These are phyloP conservation scores for Trichophyton rubrum DNA, from an alignment of 2,329 filamentous ascomycete species.

Conservation along the genomic window DNA sequence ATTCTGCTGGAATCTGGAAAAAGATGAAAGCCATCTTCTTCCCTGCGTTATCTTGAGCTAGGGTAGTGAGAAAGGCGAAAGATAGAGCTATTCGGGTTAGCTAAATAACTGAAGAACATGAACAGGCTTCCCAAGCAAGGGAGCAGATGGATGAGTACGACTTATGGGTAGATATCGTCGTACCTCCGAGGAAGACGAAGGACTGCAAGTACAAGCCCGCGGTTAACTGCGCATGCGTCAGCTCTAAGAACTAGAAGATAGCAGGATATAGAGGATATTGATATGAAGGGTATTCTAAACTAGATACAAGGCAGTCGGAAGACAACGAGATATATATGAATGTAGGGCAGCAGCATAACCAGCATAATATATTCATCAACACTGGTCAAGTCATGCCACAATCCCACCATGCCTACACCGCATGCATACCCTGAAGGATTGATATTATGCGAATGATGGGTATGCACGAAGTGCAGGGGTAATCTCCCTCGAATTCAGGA, in stretches of 20 bases:
- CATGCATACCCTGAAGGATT: constrained; percentile 45
- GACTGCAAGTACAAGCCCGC: constrained; percentile 28
- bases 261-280: constrained; percentile 1
- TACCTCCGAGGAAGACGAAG: constrained; percentile 28
- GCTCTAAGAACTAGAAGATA: constrained; percentile 10
- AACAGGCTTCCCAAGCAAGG: background rate
- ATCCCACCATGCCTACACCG: constrained; percentile 66
- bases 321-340: constrained; percentile 16
- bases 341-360: constrained; percentile 58
- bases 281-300: constrained; percentile 1
- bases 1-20: constrained; percentile 68
- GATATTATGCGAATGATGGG: constrained; percentile 54
- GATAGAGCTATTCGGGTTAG: constrained; percentile 46
- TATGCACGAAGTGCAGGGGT: constrained; percentile 51
- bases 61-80: constrained; percentile 72
- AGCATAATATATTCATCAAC: constrained; percentile 44
- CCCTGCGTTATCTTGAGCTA: constrained; percentile 71
- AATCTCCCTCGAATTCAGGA: constrained; percentile 75
- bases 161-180: constrained; percentile 11
- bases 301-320: background rate
- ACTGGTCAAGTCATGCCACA: constrained; percentile 48
- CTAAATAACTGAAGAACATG: background rate
- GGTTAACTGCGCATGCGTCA: constrained; percentile 28
- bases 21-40: constrained; percentile 67
- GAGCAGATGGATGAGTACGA: background rate